Base-by-base conservation (phyloP, 805 yeast species). In the Nakazawaea laoshanensis region DNA sequence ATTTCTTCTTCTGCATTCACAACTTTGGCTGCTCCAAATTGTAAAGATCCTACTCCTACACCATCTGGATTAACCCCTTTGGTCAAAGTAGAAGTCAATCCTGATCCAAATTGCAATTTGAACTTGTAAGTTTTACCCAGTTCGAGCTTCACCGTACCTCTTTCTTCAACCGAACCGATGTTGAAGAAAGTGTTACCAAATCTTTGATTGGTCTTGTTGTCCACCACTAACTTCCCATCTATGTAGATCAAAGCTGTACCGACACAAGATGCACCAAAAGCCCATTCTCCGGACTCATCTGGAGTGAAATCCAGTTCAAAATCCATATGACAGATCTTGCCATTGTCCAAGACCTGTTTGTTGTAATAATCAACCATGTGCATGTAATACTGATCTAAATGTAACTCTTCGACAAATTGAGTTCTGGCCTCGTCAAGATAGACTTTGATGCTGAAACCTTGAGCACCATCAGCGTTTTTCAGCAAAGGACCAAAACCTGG, bases 241-340 rank as follows among this genome's bases (percentile, higher is more conserved):
- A 66, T 43, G 44, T 55, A 67, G 22, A 67, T 30, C 40, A 55
- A 53, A 10, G 67, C 63, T 24, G 68, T 59, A 20, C 72, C 72
- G 32, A 61, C 42, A 35, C 59, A 48, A 5, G 61, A 46, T 32
- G 57, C 50, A 10, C 67, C 66, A 38, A 67, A 50, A 35, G 50
- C 53, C 43, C 59, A 65, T 11, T 49, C 53, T 12, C 57, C 62
- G 20, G 59, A 37, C 35, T 51, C 61, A 15, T 56, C 63, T 4
- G 69, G 57, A 8, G 43, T 46, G 41, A 47, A 63, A 19, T 48
- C 45, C 29, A 63, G 66, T 37, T 54, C 63, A 23, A 65, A 46
- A 29, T 61, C 66, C 32, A 52, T 54, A 39, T 52, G 65, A 44
- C 52, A 64, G 36, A 59, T 39, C 27, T 46, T 38, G 6, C 43